A percentile compares a stretch with the other conserved stretches of the same genome.
These are phyloP conservation scores for Lepidium africanum DNA, from an alignment of 345 rosid genomes.

Conservation along the genomic window DNA sequence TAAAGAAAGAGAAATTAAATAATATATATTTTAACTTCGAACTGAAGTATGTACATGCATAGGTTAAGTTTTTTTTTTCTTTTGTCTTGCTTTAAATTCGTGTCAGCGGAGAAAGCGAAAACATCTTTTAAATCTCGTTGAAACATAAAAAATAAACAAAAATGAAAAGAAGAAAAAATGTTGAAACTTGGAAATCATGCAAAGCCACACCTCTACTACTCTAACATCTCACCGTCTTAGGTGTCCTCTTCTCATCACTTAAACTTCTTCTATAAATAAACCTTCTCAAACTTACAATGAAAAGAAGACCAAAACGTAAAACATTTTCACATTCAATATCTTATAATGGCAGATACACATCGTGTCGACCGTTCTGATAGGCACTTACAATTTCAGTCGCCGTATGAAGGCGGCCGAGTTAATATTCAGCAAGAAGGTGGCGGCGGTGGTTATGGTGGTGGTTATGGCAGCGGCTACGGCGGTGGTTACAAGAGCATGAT, in stretches of 20 bases:
- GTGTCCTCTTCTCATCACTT: slow-evolving; percentile 25
- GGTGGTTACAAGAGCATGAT: slow-evolving; percentile 21
- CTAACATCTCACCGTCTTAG: slow-evolving; percentile 28
- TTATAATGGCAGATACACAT: slow-evolving; percentile 23
- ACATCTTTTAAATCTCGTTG: slow-evolving; percentile 15
- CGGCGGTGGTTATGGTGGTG: not conserved
- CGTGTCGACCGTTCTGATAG: slow-evolving; percentile 26
- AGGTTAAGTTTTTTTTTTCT: not conserved
- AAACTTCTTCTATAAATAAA: slow-evolving; percentile 13
- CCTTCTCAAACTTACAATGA: not conserved
- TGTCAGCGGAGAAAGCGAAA: slow-evolving; percentile 24
- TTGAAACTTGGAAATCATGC: slow-evolving; percentile 35
- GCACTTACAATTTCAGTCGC: slow-evolving; percentile 21
- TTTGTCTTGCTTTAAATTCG: not conserved
- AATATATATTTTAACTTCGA: no score
- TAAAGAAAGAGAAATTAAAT: no score
- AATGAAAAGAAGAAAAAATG: not conserved
- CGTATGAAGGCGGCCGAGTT: slow-evolving; percentile 27
- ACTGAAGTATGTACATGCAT: no score
- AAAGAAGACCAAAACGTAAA: not conserved
- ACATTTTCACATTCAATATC: not conserved
- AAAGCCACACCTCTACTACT: slow-evolving; percentile 28
- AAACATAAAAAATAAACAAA: not conserved
- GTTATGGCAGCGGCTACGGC: not conserved
- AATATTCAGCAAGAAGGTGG: slow-evolving; percentile 12